Evolutionary conservation across 1,284 basidiomycete genomes (phyloP).

Genomic region (Vanrija humicola): DNA sequence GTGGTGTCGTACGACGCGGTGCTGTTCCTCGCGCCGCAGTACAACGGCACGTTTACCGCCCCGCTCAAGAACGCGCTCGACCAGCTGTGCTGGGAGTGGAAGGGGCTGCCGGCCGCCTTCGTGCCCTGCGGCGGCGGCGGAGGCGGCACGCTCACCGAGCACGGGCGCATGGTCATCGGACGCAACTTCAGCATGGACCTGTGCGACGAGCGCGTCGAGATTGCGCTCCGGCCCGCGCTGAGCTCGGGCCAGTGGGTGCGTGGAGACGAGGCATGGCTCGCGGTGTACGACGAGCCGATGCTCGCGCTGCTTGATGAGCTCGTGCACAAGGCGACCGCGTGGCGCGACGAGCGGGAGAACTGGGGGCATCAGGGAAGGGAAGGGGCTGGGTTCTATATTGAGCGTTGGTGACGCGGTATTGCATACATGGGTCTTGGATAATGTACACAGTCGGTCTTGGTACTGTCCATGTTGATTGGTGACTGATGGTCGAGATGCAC

Average conservation of each 20-base stretch:
- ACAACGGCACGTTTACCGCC: conserved; percentile 28
- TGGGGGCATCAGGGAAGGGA: too few species aligned
- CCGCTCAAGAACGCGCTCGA: conserved; percentile 32
- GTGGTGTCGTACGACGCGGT: conserved; percentile 17
- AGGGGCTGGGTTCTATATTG: too few species aligned
- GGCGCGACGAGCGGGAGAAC: too few species aligned
- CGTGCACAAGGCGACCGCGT: background rate
- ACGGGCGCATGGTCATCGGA: conserved; percentile 1
- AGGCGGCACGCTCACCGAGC: conserved; percentile 13
- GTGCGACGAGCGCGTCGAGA: conserved; percentile 16
- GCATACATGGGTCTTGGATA: too few species aligned
- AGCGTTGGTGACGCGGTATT: too few species aligned
- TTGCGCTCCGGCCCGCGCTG: conserved; percentile 17
- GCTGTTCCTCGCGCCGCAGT: conserved; percentile 30
- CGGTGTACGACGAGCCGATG: conserved; percentile 10
- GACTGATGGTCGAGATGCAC: too few species aligned
- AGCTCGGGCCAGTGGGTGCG: conserved; percentile 11
- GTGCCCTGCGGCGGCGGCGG: conserved; percentile 26
- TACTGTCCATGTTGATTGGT: too few species aligned
- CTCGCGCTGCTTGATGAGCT: conserved; percentile 3
- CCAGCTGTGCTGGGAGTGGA: conserved; percentile 33
- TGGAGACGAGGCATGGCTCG: conserved; percentile 15
- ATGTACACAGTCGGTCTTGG: too few species aligned
- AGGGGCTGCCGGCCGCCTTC: conserved; percentile 16
- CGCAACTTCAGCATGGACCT: conserved; percentile 13